phyloP scores from a whole-genome alignment of 192 early-diverging fungal species.

The Diversispora epigaea region DNA sequence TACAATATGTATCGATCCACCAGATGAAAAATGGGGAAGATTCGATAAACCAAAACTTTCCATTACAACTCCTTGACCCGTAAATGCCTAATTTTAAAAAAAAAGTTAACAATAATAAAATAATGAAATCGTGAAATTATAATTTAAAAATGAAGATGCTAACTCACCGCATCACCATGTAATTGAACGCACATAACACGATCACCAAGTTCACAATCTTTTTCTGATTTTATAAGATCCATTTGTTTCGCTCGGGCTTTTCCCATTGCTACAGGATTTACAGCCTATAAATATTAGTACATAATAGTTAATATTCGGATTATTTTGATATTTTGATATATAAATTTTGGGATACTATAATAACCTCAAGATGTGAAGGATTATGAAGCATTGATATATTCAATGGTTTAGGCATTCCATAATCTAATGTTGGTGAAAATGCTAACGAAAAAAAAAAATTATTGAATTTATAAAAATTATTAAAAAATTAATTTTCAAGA shows the following conservation, averaged over 20 bases:
- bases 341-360: neutral
- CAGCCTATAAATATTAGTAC: slow-evolving; percentile 47
- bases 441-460: slow-evolving; percentile 42
- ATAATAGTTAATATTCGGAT: neutral
- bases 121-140: neutral
- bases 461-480: neutral
- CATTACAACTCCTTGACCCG: slow-evolving; percentile 91
- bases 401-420: slow-evolving; percentile 60
- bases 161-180: slow-evolving; percentile 88
- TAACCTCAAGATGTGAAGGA: slow-evolving; percentile 87
- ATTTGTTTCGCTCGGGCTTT: slow-evolving; percentile 96
- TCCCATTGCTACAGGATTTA: slow-evolving; percentile 94
- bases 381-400: slow-evolving; percentile 93
- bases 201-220: slow-evolving; percentile 86
- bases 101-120: neutral
- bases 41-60: slow-evolving; percentile 96
- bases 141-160: neutral
- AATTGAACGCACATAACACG: slow-evolving; percentile 91
- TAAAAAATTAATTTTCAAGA: neutral
- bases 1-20: slow-evolving; percentile 95
- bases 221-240: slow-evolving; percentile 60
- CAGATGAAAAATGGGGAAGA: slow-evolving; percentile 90
- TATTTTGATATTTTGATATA: neutral
- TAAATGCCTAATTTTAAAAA: slow-evolving; percentile 54
- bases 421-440: slow-evolving; percentile 75